Conservation (phyloP, 2,329 filamentous ascomycete species). For the Zopfia rhizophila region DNA sequence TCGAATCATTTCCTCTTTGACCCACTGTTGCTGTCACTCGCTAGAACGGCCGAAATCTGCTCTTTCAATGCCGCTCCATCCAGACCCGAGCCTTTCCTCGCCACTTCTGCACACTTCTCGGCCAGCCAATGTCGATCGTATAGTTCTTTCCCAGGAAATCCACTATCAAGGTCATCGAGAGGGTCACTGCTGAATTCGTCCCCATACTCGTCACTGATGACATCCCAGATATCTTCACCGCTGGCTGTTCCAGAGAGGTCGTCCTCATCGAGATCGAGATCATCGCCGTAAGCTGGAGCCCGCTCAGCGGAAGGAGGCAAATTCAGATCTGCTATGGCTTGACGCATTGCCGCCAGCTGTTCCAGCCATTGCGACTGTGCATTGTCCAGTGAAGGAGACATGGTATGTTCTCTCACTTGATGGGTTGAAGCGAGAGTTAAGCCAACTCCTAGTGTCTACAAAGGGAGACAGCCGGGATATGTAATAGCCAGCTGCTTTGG, state of each 20-base stretch:
- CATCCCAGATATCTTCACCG: constrained; percentile 90
- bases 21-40: constrained; percentile 66
- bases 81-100: constrained; percentile 72
- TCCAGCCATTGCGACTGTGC: constrained; percentile 79
- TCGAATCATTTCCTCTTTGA: constrained; percentile 1
- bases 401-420: too few species aligned
- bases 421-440: too few species aligned
- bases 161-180: constrained; percentile 63
- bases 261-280: constrained; percentile 73
- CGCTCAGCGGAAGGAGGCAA: constrained; percentile 60
- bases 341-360: constrained; percentile 86
- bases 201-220: constrained; percentile 80
- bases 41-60: constrained; percentile 79
- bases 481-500: too few species aligned
- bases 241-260: constrained; percentile 69
- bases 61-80: constrained; percentile 76
- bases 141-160: constrained; percentile 34
- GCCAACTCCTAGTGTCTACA: too few species aligned
- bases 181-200: constrained; percentile 72
- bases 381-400: constrained; percentile 53
- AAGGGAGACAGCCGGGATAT: too few species aligned
- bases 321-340: constrained; percentile 79
- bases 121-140: constrained; percentile 77
- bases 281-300: constrained; percentile 63
- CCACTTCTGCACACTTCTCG: constrained; percentile 73